phyloP scores from a whole-genome alignment of 495 filamentous ascomycete genomes.

The Neurospora sp. region DNA sequence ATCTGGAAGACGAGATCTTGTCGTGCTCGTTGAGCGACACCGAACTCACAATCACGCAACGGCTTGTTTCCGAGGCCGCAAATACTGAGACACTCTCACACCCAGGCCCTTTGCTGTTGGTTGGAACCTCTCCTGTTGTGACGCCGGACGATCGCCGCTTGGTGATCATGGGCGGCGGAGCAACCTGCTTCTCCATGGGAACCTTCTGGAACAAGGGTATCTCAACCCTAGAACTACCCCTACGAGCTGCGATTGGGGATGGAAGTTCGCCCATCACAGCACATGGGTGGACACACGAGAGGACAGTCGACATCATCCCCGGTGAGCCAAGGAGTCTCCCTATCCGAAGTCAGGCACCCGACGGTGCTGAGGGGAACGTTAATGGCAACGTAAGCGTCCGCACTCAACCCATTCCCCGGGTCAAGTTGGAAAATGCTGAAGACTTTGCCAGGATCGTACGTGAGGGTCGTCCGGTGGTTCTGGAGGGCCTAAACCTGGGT shows the following conservation, averaged over 20 bases:
- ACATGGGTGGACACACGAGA: slow-evolving; percentile 14
- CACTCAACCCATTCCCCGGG: slow-evolving; percentile 33
- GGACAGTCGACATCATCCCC: slow-evolving; percentile 17
- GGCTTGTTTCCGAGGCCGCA: neutral
- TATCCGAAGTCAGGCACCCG: neutral
- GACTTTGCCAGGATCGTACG: slow-evolving; percentile 49
- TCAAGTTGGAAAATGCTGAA: slow-evolving; percentile 33
- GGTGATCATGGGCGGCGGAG: slow-evolving; percentile 66
- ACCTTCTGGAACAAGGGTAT: slow-evolving; percentile 26
- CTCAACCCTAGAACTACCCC: slow-evolving; percentile 7
- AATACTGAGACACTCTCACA: neutral
- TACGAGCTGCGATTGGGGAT: neutral
- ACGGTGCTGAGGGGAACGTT: neutral
- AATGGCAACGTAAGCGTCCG: neutral
- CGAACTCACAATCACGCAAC: slow-evolving; percentile 7
- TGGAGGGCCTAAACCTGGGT: slow-evolving; percentile 57
- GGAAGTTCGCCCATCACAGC: neutral
- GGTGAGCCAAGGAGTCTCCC: slow-evolving; percentile 1
- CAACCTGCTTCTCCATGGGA: slow-evolving; percentile 77
- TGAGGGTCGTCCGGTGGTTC: slow-evolving; percentile 51
- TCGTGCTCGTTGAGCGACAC: slow-evolving; percentile 1
- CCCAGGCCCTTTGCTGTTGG: slow-evolving; percentile 47
- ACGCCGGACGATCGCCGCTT: slow-evolving; percentile 28
- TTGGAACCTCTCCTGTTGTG: slow-evolving; percentile 46
- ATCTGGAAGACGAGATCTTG: slow-evolving; percentile 23